phyloP scores from a whole-genome alignment of 1,139 yeast genomes.

The Kodamaea arcana region DNA sequence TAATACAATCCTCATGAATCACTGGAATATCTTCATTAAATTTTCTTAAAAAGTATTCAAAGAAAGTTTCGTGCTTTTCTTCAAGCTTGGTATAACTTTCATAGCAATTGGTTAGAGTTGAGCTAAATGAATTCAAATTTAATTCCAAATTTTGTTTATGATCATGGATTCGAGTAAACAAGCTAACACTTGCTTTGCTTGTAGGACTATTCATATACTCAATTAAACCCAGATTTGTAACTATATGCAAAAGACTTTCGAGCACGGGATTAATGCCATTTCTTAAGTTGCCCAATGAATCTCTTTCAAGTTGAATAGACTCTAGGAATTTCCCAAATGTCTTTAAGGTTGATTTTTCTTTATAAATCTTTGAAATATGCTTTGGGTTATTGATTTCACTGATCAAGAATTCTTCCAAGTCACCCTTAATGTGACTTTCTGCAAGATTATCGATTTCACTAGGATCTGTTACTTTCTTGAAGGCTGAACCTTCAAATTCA shows the following conservation, averaged over 20 bases:
- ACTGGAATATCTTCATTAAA: constrained; percentile 42
- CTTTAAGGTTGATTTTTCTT: background rate
- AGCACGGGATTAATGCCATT: too few species aligned
- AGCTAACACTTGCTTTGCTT: constrained; percentile 1
- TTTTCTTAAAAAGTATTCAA: constrained; percentile 39
- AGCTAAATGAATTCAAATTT: constrained; percentile 24
- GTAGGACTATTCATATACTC: constrained; percentile 21
- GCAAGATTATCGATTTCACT: too few species aligned
- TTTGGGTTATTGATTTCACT: constrained; percentile 1
- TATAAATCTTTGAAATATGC: background rate
- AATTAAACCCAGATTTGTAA: constrained; percentile 18
- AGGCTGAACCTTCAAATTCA: too few species aligned
- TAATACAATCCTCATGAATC: constrained; percentile 29
- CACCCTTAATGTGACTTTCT: too few species aligned
- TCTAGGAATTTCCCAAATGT: background rate
- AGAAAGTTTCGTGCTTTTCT: constrained; percentile 14
- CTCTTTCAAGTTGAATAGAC: background rate
- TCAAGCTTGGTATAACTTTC: constrained; percentile 8
- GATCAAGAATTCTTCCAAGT: constrained; percentile 9
- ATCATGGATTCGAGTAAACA: constrained; percentile 1
- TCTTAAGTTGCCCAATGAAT: background rate
- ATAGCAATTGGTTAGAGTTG: constrained; percentile 22
- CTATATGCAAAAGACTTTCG: constrained; percentile 17
- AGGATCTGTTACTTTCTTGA: too few species aligned
- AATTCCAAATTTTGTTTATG: constrained; percentile 13